Base-by-base conservation (phyloP, 2,329 filamentous ascomycete genomes). In the Cladophialophora carrionii region DNA sequence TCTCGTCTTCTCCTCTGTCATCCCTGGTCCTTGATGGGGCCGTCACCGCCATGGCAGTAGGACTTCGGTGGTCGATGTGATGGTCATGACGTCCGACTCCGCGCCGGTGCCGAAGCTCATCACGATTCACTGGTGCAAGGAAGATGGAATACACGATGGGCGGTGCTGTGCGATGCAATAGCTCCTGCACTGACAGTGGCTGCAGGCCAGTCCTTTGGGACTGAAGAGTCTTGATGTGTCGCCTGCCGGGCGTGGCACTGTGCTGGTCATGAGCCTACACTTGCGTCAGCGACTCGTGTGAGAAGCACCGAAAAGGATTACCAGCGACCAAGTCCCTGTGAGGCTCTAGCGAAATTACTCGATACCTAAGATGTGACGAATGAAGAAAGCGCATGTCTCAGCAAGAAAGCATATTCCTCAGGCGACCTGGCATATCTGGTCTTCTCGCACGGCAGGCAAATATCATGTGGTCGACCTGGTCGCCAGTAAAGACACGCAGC, bases 61-160 rank as follows among this genome's bases (percentile, higher is more conserved):
- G 90, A 80, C 84, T 60, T 82, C 80, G 1, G 88, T 88, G 0
- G 87, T 90, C 0, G 88, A 92, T 69, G 85, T 89, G 0, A 85
- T 92, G 0, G 81, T 94, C 24, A 80, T 90, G 74, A 82, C 83
- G 0, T 81, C 85, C 0, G 73, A 75, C 2, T 80, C 93, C 0
- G 68, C 73, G 0, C 85, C 86, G 0, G 75, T 94, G 1, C 72
- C 87, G 0, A 80, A 81, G 1, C 76, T 88, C 41, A 82, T 92
- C 1, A 80, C 85, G 46, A 74, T 88, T 2, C 81, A 0, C 76
- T 79, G 34, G 64, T 72, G 14, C 79, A 87, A 20, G 83, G 88
- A 68, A 73, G 77, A 29, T 85, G 90, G 77, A 92, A 92, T 72
- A 91, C 92, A 72, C 77, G 71, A 0, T 92, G 89, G 89, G 84